Conservation (phyloP, 164 flowering plant genomes). For the Echeveria elegans region DNA sequence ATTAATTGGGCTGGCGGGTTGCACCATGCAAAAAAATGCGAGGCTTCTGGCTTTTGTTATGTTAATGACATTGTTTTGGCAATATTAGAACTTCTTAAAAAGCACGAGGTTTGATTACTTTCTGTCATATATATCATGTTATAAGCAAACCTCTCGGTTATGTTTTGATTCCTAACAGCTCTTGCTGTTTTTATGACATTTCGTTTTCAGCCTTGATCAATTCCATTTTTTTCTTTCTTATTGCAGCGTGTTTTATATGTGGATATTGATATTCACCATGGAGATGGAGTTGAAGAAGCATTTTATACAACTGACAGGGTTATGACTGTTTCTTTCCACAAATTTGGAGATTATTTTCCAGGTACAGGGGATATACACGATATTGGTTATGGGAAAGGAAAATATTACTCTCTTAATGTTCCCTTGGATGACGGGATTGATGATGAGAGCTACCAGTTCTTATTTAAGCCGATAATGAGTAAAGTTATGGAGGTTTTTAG, state of each 20-base stretch:
- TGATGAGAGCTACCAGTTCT: conserved; percentile 9
- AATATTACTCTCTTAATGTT: conserved; percentile 13
- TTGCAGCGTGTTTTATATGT: conserved; percentile 13
- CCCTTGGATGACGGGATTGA: conserved; percentile 11
- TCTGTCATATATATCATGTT: background rate
- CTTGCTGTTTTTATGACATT: background rate
- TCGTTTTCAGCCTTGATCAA: background rate
- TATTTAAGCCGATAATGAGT: conserved; percentile 7
- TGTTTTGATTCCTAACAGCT: background rate
- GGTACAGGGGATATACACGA: conserved; percentile 11
- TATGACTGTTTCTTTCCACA: conserved; percentile 13
- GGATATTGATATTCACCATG: conserved; percentile 13
- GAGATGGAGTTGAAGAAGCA: conserved; percentile 12
- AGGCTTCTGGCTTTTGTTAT: conserved; percentile 58
- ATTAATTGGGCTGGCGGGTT: conserved; percentile 58
- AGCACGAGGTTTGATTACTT: conserved; percentile 19
- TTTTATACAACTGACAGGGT: conserved; percentile 13
- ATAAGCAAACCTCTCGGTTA: background rate
- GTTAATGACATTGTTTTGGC: conserved; percentile 53
- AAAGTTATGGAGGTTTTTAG: conserved; percentile 10
- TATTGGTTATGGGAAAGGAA: conserved; percentile 8
- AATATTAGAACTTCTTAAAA: conserved; percentile 44
- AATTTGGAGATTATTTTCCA: conserved; percentile 11
- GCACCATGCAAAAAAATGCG: conserved; percentile 59
- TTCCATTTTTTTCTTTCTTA: background rate